Evolutionary conservation across 2,329 filamentous ascomycete genomes (phyloP).

Genomic region (Phoma herbarum): DNA sequence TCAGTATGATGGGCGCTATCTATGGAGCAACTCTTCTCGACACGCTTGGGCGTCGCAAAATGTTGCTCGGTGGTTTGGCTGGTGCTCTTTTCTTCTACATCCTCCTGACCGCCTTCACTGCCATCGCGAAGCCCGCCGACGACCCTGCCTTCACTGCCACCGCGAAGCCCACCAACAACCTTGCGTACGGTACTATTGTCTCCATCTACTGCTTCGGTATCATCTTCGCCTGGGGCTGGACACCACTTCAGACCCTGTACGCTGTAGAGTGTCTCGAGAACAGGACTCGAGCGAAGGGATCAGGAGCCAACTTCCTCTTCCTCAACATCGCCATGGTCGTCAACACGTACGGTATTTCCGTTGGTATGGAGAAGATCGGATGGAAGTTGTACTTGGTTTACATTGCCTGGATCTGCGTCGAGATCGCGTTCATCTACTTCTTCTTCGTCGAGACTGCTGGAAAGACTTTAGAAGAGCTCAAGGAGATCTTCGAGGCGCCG

Average conservation of each 20-base stretch:
- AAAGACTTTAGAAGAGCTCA: conserved; percentile 46
- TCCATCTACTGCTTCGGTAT: conserved; percentile 54
- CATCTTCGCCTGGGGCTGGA: conserved; percentile 53
- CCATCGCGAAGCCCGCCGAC: conserved; percentile 32
- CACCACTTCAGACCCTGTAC: conserved; percentile 52
- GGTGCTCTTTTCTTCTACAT: conserved; percentile 48
- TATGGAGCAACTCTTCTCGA: conserved; percentile 51
- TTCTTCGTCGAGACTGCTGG: conserved; percentile 48
- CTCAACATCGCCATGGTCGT: conserved; percentile 47
- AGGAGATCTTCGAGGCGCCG: conserved; percentile 43
- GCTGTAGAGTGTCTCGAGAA: conserved; percentile 52
- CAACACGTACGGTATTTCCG: conserved; percentile 46
- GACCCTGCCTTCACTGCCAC: conserved; percentile 49
- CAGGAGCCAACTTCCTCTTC: conserved; percentile 46
- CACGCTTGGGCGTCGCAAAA: conserved; percentile 43
- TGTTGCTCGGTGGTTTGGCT: conserved; percentile 50
- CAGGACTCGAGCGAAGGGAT: conserved; percentile 51
- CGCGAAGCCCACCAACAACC: conserved; percentile 33
- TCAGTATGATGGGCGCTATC: conserved; percentile 50
- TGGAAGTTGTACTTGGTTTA: conserved; percentile 47
- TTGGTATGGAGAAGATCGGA: conserved; percentile 44
- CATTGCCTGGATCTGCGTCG: conserved; percentile 45
- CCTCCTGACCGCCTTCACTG: conserved; percentile 51
- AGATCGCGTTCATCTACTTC: conserved; percentile 37
- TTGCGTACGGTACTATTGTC: conserved; percentile 52